Percentiles rank a stretch among this genome's conserved stretches.
Conservation (phyloP, 2,329 filamentous ascomycete species). For the Ophiostoma triangulosporum region DNA sequence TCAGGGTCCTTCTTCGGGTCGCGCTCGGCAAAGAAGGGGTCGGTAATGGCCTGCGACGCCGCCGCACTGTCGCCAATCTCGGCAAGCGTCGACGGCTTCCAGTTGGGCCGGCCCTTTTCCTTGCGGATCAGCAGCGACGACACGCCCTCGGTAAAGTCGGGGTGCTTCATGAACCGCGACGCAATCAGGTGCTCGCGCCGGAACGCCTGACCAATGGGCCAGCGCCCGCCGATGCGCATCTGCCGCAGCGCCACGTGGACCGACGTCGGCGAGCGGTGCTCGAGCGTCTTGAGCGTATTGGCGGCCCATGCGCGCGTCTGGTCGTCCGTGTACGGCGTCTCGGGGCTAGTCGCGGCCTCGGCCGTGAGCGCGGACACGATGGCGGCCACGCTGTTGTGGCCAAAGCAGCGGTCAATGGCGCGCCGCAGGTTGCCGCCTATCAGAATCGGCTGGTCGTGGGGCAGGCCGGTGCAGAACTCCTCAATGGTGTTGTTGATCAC, state of each 20-base stretch:
- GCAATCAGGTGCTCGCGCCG: constrained; percentile 75
- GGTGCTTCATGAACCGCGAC: constrained; percentile 74
- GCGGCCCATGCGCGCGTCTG: constrained; percentile 59
- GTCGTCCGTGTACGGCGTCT: constrained; percentile 50
- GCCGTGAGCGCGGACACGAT: constrained; percentile 57
- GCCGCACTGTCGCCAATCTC: constrained; percentile 43
- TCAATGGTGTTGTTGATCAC: constrained; percentile 80
- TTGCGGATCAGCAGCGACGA: constrained; percentile 64
- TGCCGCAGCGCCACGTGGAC: constrained; percentile 75
- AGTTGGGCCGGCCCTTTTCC: constrained; percentile 44
- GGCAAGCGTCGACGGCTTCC: constrained; percentile 62
- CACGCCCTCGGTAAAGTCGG: constrained; percentile 89
- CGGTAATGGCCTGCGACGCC: constrained; percentile 28
- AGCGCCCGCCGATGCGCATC: constrained; percentile 60
- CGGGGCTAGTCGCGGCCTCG: constrained; percentile 48
- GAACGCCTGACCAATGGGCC: constrained; percentile 79
- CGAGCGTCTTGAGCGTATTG: constrained; percentile 61
- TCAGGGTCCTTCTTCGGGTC: constrained; percentile 22
- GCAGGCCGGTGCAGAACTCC: constrained; percentile 79
- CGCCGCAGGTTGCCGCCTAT: constrained; percentile 57
- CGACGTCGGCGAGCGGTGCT: constrained; percentile 69
- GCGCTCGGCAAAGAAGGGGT: constrained; percentile 51
- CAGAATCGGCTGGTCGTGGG: constrained; percentile 54
- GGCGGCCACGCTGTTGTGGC: constrained; percentile 49
- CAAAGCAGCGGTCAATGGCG: constrained; percentile 77